Conservation (phyloP, 768 basidiomycete species). For the Thelephora ganbajun region DNA sequence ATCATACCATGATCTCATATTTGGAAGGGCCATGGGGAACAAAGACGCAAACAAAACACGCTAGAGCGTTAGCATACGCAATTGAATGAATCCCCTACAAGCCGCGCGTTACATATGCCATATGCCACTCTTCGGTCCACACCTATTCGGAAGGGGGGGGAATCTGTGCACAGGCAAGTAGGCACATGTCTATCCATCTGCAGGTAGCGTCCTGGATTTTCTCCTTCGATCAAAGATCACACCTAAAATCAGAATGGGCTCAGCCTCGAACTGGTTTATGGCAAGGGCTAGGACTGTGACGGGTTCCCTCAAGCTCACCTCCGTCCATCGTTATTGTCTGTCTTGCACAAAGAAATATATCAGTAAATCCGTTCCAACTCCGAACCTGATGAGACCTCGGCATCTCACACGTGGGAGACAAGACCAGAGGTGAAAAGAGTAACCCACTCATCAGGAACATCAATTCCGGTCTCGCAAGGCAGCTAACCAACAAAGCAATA, state of each 20-base stretch:
- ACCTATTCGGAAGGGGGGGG: no score
- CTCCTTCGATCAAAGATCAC: neutral
- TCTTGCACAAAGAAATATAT: neutral
- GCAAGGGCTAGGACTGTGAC: no score
- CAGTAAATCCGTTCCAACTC: neutral
- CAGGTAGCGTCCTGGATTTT: no score
- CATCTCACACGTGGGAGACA: neutral
- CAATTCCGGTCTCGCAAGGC: slow-evolving; percentile 11
- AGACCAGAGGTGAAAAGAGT: neutral
- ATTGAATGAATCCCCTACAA: no score
- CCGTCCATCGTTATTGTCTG: neutral
- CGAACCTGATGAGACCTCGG: neutral
- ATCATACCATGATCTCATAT: no score
- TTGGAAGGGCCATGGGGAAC: no score
- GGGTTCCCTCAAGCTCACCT: neutral
- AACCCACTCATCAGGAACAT: slow-evolving; percentile 10
- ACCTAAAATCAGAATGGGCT: neutral
- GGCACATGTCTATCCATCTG: no score
- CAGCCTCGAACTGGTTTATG: neutral
- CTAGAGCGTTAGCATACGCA: no score
- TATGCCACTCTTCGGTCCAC: no score
- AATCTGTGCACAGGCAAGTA: no score
- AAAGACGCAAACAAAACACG: no score
- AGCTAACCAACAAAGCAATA: slow-evolving; percentile 11
- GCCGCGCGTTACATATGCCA: no score